Conservation (phyloP, 1,284 basidiomycete species). For the Cerioporus squamosus region DNA sequence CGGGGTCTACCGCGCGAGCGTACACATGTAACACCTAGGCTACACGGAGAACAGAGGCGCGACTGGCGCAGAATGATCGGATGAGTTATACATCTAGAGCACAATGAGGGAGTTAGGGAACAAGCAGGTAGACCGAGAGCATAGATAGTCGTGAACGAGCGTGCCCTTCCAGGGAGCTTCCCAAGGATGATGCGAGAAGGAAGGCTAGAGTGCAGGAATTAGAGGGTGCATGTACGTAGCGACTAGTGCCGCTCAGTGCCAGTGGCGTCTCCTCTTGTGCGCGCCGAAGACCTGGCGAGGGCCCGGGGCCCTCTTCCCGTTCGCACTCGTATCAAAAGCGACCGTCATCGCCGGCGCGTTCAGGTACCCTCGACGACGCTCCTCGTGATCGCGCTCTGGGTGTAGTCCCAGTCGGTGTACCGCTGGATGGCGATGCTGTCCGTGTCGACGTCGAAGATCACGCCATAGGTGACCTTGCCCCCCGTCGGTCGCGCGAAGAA, state of each 20-base stretch:
- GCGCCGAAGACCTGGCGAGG: conserved; percentile 9
- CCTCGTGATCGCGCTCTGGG: conserved; percentile 26
- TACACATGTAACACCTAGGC: too few relatives aligned
- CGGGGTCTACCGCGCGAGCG: too few relatives aligned
- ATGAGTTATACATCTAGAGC: too few relatives aligned
- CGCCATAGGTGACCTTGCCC: conserved; percentile 26
- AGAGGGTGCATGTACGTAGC: too few relatives aligned
- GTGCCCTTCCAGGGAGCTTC: too few relatives aligned
- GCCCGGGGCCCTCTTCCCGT: conserved; percentile 3
- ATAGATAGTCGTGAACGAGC: too few relatives aligned
- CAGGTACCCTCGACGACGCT: conserved; percentile 32
- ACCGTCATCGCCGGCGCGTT: conserved; percentile 26
- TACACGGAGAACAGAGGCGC: too few relatives aligned
- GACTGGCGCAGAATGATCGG: too few relatives aligned
- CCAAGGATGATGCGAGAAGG: too few relatives aligned
- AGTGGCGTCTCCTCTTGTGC: conserved; percentile 10
- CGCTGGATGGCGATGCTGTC: conserved; percentile 33
- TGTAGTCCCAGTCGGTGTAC: conserved; percentile 33
- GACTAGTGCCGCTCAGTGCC: conserved; percentile 3
- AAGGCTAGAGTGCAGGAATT: too few relatives aligned
- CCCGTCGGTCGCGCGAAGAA: conserved; percentile 32
- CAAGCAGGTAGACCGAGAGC: too few relatives aligned
- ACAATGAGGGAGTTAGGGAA: too few relatives aligned
- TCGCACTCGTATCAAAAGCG: conserved; percentile 16
- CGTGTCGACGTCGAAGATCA: conserved; percentile 34